Base-by-base conservation (phyloP, 495 filamentous ascomycete species). In the Aspergillus leporis region DNA sequence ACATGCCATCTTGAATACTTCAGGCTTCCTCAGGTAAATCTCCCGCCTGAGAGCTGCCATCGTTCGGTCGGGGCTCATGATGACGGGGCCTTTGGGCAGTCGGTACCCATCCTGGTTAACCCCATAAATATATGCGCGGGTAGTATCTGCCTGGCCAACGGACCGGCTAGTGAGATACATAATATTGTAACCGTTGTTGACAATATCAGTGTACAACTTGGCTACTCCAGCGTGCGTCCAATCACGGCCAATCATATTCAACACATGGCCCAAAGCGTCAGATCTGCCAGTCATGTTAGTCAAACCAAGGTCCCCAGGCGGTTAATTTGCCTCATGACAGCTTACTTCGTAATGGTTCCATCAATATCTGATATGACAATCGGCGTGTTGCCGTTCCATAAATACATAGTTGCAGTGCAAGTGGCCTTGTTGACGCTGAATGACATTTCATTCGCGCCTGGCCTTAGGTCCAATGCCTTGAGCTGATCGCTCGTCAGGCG, bases 1-100 rank as follows among this genome's bases (percentile, higher is more conserved):
- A 60, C 95, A 98, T 5, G 93, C 89, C 94, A 99, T 99, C 76
- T 99, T 99, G 84, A 99, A 99, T 4, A 98, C 91, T 68, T 99
- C 93, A 0, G 94, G 94, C 72, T 98, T 97, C 45, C 95, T 86
- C 19, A 99, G 80, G 66, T 99, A 99, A 12, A 99, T 87, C 70
- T 99, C 94, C 40, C 94, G 85, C 63, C 93, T 81, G 18, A 99
- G 78, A 0, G 94, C 95, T n/a, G 95, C 91, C 75, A 98, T 95
- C 0, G 93, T 98, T 28, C 94, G 84, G 74, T 99, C 94, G 0
- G 94, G 94, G 40, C 90, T 94, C 73, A 96, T 87, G 58, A 99
- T 97, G 0, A 93, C 92, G 5, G 94, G 94, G 0, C 94, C 94
- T 63, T 87, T 89, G 0, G 94, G 94, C 16, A 99, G 68, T 31